Evolutionary conservation across 2,329 filamentous ascomycete genomes (phyloP).

Genomic region (Pestalotiopsis sp.): DNA sequence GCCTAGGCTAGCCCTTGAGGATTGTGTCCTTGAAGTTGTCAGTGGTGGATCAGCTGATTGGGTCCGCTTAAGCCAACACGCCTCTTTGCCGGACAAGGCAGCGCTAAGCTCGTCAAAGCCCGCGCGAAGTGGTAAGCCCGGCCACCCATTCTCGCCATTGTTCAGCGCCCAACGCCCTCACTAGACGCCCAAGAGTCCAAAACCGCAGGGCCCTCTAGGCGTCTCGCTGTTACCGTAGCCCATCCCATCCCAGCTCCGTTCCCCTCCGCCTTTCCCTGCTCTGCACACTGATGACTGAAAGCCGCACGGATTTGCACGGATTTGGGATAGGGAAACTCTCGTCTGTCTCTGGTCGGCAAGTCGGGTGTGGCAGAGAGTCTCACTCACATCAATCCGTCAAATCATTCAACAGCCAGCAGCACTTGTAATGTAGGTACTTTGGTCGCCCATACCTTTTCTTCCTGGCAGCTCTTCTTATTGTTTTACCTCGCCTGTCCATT

Average conservation of each 20-base stretch:
- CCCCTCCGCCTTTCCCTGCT: too few species aligned
- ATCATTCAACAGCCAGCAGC: too few species aligned
- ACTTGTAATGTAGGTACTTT: neutral
- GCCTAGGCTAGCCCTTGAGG: neutral
- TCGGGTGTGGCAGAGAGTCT: neutral
- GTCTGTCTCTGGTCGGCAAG: neutral
- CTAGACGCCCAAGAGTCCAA: neutral
- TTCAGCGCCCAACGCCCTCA: neutral
- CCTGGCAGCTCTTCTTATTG: neutral
- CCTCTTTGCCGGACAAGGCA: slow-evolving; percentile 15
- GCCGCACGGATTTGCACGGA: neutral
- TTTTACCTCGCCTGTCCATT: neutral
- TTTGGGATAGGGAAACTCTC: neutral
- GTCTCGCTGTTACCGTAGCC: neutral
- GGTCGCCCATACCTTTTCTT: neutral
- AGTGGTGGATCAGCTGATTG: slow-evolving; percentile 25
- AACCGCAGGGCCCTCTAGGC: neutral
- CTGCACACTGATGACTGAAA: neutral
- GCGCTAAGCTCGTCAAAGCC: slow-evolving; percentile 23
- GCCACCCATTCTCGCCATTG: neutral
- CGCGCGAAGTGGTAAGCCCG: neutral
- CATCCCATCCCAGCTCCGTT: neutral
- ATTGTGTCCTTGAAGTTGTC: slow-evolving; percentile 1
- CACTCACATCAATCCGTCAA: neutral
- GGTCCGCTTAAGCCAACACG: slow-evolving; percentile 15